Evolutionary conservation across 305 asterid genomes (phyloP), one percentile per base, ranked within the genome.

Genomic region (Fraxinus dipetala): DNA sequence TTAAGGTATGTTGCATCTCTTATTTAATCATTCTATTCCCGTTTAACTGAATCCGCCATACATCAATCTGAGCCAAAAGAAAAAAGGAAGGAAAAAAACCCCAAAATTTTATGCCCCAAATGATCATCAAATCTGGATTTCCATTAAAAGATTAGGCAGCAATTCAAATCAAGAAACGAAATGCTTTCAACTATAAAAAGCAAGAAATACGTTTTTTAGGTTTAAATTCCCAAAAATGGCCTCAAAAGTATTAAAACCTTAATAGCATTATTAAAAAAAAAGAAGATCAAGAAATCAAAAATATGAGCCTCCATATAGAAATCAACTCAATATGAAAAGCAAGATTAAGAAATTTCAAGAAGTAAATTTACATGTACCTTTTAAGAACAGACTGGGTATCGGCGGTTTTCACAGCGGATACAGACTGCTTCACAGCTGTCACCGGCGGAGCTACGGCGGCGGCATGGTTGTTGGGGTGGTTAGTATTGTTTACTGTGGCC

Each of bases 331-430:
- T 14, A 26, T 2, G 31, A 54, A 35, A 7, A n/a, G 67, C 34
- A 79, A 77, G 16, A 2, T 26, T 31, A 30, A 31, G 32, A 56
- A 82, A 84, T 36, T 26, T 65, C 14, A 30, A n/a, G 48, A 72
- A 36, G 69, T 26, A 1, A 30, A 69, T 69, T 31, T 30, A 69
- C 6, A 11, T 4, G 70, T 72, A 92, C 98, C 98, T 91, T 87
- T 92, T 94, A 81, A 91, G 88, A 84, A 93, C 97, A 76, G 98
- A 92, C 18, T 93, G 98, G 13, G 98, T 90, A 81, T 95, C 98
- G 69, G 87, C 93, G 80, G 85, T 56, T 84, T 90, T 95, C 0
- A 92, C 92, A 28, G 88, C 1, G 69, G 94, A 86, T 20, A 83
- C 43, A 16, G 96, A 38, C 83, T 91, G 93, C 85, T 95, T 95